phyloP scores from a whole-genome alignment of 352 stramenopile genomes.

The Globisporangium splendens region DNA sequence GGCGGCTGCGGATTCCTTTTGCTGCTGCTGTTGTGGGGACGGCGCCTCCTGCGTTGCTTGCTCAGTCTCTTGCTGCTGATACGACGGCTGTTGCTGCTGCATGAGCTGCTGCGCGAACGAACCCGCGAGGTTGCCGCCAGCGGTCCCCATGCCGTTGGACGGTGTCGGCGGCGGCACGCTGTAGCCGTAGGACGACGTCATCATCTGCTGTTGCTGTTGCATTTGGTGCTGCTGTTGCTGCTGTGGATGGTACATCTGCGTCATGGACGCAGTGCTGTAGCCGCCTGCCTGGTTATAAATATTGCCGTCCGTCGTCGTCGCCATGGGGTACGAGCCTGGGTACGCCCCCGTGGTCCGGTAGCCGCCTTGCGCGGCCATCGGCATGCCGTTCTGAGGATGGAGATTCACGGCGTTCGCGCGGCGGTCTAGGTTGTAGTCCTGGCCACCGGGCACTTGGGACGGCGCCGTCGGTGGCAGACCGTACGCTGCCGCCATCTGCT shows the following conservation, averaged over 20 bases:
- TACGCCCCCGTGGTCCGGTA: neutral
- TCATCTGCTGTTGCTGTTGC: conserved; percentile 25
- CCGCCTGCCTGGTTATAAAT: conserved; percentile 38
- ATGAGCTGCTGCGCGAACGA: conserved; percentile 40
- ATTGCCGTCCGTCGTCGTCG: conserved; percentile 23
- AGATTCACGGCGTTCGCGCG: conserved; percentile 41
- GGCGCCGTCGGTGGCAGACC: conserved; percentile 27
- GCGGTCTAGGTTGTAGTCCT: conserved; percentile 43
- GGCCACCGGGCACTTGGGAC: conserved; percentile 2
- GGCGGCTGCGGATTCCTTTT: conserved; percentile 14
- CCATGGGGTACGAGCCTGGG: conserved; percentile 10
- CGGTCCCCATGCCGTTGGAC: conserved; percentile 12
- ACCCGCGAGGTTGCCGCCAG: conserved; percentile 19
- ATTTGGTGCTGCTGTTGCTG: too few species aligned
- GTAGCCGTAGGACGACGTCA: conserved; percentile 16
- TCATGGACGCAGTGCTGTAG: conserved; percentile 26
- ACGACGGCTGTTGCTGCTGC: conserved; percentile 17
- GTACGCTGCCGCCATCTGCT: conserved; percentile 20
- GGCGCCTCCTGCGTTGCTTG: conserved; percentile 24
- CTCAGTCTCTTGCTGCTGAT: conserved; percentile 11
- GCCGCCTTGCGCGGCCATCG: neutral
- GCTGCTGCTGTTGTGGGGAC: conserved; percentile 15
- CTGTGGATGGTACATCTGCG: conserved; percentile 28
- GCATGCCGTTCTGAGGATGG: conserved; percentile 3
- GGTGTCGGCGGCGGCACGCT: conserved; percentile 12